These are phyloP conservation scores for Globisporangium barbulae DNA, from an alignment of 352 stramenopile species.

Conservation along the genomic window DNA sequence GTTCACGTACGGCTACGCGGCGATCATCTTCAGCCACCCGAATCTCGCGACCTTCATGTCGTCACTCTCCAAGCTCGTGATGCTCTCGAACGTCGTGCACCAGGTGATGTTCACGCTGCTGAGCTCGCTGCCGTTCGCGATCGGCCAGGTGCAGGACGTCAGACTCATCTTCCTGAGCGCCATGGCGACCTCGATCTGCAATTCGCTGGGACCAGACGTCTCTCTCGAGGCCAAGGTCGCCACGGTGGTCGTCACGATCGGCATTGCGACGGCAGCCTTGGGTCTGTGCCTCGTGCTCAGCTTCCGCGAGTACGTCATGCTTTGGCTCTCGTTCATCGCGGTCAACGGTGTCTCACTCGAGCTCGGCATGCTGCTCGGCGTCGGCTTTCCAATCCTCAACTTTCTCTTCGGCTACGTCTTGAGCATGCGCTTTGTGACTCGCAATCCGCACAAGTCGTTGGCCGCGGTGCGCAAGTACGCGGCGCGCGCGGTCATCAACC, in stretches of 20 bases:
- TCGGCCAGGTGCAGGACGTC: conserved; percentile 98
- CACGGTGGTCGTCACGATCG: conserved; percentile 93
- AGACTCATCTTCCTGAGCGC: conserved; percentile 97
- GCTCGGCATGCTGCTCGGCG: conserved; percentile 92
- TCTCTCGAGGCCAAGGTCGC: conserved; percentile 82
- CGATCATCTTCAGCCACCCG: conserved; percentile 93
- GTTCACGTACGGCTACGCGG: conserved; percentile 94
- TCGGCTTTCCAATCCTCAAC: conserved; percentile 87
- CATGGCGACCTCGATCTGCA: conserved; percentile 92
- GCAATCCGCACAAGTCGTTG: conserved; percentile 48
- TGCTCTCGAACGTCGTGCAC: conserved; percentile 96
- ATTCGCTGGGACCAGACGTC: conserved; percentile 61
- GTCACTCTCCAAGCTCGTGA: conserved; percentile 94
- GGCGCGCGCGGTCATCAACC: conserved; percentile 47
- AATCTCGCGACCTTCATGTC: conserved; percentile 88
- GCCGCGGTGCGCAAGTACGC: conserved; percentile 72
- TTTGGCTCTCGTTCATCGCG: conserved; percentile 91
- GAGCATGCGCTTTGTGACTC: conserved; percentile 68
- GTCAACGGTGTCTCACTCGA: conserved; percentile 95
- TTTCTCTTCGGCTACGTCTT: conserved; percentile 79
- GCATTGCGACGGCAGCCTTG: conserved; percentile 89
- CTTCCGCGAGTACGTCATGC: conserved; percentile 93
- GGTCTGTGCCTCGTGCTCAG: conserved; percentile 92
- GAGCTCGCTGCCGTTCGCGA: conserved; percentile 94
- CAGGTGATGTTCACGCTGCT: conserved; percentile 88